Percentiles rank a stretch among this genome's conserved stretches.
Conservation (phyloP, 495 filamentous ascomycete genomes). For the Astrothelium subdiscretum region DNA sequence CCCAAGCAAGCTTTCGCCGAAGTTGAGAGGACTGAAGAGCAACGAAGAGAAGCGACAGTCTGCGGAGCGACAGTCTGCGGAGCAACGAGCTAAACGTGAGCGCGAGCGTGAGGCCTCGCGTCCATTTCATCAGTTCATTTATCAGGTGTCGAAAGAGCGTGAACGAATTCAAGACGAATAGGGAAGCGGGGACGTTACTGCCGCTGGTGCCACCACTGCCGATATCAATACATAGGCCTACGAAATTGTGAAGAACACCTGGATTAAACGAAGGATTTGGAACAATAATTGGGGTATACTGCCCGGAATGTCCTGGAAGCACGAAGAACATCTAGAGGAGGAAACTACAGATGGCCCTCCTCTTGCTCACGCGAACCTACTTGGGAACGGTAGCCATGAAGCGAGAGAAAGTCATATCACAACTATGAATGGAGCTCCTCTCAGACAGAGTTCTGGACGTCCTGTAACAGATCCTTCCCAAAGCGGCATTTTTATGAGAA, state of each 20-base stretch:
- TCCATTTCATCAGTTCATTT: conserved; percentile 15
- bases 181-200: not conserved
- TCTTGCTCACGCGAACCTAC: not conserved
- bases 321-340: conserved; percentile 19
- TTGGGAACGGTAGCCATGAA: not conserved
- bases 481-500: no score
- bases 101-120: conserved; percentile 11
- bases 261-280: conserved; percentile 21
- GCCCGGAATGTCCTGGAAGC: conserved; percentile 21
- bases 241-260: conserved; percentile 16
- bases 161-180: conserved; percentile 7
- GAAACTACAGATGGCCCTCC: not conserved
- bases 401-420: not conserved
- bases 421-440: not conserved
- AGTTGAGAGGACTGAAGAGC: not conserved
- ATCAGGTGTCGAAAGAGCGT: conserved; percentile 13
- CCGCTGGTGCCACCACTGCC: not conserved
- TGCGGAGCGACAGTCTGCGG: not conserved
- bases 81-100: no score
- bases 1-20: not conserved
- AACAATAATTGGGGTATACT: conserved; percentile 20
- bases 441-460: no score
- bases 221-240: conserved; percentile 13
- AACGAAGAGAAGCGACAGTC: conserved; percentile 1
- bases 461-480: no score